phyloP scores from a whole-genome alignment of 805 yeast genomes.

The Starmerella sirachaensis region DNA sequence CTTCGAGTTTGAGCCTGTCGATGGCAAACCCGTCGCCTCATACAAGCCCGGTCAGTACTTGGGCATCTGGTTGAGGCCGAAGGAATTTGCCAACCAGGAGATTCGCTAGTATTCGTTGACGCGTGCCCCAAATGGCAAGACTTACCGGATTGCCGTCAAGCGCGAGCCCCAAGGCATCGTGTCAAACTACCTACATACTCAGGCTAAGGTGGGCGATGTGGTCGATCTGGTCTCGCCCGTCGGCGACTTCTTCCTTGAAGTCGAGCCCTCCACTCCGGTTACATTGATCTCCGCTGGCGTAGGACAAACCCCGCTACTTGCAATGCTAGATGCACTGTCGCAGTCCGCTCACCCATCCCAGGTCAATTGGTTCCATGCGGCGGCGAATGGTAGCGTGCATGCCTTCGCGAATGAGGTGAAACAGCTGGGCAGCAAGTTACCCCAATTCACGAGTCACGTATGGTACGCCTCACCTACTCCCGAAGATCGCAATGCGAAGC shows the following conservation, averaged over 20 bases:
- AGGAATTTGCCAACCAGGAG: slow-evolving; percentile 32
- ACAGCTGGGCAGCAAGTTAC: background rate
- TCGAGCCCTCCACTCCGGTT: slow-evolving; percentile 24
- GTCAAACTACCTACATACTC: slow-evolving; percentile 37
- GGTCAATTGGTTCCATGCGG: slow-evolving; percentile 1
- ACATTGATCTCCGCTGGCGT: slow-evolving; percentile 50
- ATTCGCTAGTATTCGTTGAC: slow-evolving; percentile 50
- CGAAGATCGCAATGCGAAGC: background rate
- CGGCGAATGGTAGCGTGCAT: background rate
- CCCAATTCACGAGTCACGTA: background rate
- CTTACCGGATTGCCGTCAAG: slow-evolving; percentile 49
- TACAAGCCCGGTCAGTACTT: slow-evolving; percentile 39
- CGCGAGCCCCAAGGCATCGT: slow-evolving; percentile 19
- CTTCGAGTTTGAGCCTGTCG: slow-evolving; percentile 39
- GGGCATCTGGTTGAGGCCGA: slow-evolving; percentile 27
- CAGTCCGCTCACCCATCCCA: background rate
- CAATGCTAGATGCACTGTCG: slow-evolving; percentile 30
- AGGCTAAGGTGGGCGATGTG: slow-evolving; percentile 41
- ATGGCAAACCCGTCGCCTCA: slow-evolving; percentile 27
- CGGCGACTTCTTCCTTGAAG: slow-evolving; percentile 36
- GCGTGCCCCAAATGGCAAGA: slow-evolving; percentile 28
- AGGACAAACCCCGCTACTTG: slow-evolving; percentile 53
- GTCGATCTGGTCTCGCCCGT: slow-evolving; percentile 46
- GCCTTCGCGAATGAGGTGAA: background rate
- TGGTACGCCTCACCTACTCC: slow-evolving; percentile 1